Evolutionary conservation across 768 basidiomycete genomes (phyloP), one percentile per base, ranked within the genome.

Genomic region (Termitomyces sp.): DNA sequence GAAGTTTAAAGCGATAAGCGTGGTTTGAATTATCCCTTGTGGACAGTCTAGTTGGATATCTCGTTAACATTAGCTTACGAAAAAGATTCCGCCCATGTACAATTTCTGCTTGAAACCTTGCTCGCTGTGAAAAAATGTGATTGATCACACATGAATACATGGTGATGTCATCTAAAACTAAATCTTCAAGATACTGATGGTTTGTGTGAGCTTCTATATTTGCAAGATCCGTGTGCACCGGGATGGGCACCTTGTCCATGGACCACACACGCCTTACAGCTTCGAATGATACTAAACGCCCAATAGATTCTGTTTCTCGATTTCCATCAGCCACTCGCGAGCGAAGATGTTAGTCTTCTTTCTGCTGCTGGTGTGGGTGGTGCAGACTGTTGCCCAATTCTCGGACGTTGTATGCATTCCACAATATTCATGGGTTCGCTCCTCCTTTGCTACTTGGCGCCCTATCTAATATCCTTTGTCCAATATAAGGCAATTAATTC

Each of bases 401-500:
- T 74, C 77, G 0, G 65, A 73, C 52, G 74, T 77, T 28, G 71
- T 68, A 6, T 79, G 77, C 55, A 61, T 68, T 23, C 52, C 69
- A 14, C 60, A 63, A 16, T 77, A 70, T 61, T 55, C 64, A 52
- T 79, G 77, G 77, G 77, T 76, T 25, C 12, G 59, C 42, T 40
- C 17, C 34, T 34, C 9, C 5, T 50, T 34, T 44, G 34, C 8
- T 30, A 17, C 54, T 37, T 39, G 9, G 25, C 21, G 9, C 30
- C 11, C 6, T 27, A 37, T 27, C 40, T 53, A 3, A 52, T 34
- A 19, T 30, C 1, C 12, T 28, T 39, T 12, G 39, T 21, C 32
- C 17, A 7, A 30, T 46, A 35, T 40, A 35, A 79, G 79, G 60
- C 75, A 4, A 59, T 73, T 47, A 83, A 82, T 61, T 70, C 67